Base-by-base conservation (phyloP, 1,284 basidiomycete species). In the Leccinum fallax region DNA sequence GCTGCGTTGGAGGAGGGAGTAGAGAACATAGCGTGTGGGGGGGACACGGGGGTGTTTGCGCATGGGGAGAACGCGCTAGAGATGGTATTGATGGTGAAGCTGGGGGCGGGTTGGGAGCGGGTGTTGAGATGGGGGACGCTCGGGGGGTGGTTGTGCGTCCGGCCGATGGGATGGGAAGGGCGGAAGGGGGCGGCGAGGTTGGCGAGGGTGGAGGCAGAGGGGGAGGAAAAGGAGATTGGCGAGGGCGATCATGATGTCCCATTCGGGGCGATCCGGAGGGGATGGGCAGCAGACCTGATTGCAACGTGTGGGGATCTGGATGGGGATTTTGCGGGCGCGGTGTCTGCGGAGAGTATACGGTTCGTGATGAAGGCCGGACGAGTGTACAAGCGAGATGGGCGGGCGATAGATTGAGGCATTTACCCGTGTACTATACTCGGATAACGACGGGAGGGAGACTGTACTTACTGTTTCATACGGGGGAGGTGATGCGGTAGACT, bases 291-390 rank as follows among this genome's bases (percentile, higher is more conserved):
- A 40, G 87, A 88, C 71, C 75, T 88, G 53, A 78, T 87, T 61
- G 85, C 80, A 15, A 78, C 83, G 16, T 72, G 72, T 21, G 83
- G 83, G 13, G 78, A 82, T 65, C 62, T 86, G n/a, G 80, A 80
- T 62, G 69, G 75, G 19, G 78, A 83, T 43, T 87, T 87, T 68
- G 79, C 79, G 60, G 64, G 71, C 24, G 82, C 85, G 5, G 74
- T 88, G 15, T 70, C 74, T 61, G 72, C 76, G 63, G 74, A 75
- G 34, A 74, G 75, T 48, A 81, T 87, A 32, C 69, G 67, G 30
- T 85, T 86, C 68, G 85, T 86, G 46, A 86, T 88, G 84, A 87
- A 86, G 66, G 80, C 75, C 2, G 85, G 85, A 13, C 76, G 69
- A 60, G 72, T 86, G 15, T 83, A 82, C 65, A 85, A 85, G 68